Percentiles rank a stretch among this genome's conserved stretches.
Conservation (phyloP, 2,329 filamentous ascomycete genomes). For the Zarea fungicola region DNA sequence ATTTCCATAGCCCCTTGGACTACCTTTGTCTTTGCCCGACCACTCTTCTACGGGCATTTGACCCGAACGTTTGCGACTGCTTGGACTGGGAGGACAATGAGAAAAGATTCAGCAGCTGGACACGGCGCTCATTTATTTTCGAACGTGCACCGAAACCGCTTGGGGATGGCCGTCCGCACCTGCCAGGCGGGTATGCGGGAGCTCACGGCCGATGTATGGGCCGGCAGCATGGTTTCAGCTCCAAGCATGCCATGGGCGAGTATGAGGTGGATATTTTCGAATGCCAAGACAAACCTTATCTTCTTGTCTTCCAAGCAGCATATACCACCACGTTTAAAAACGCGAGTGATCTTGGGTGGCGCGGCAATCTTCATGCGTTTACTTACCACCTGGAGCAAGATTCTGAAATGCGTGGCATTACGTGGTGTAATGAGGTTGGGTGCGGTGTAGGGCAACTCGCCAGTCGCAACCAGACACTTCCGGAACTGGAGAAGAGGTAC, state of each 20-base stretch:
- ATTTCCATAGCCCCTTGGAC: background rate
- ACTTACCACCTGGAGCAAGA: background rate
- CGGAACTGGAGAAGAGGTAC: background rate
- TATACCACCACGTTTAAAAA: background rate
- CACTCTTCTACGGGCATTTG: constrained; percentile 13
- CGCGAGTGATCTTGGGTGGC: background rate
- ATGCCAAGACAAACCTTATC: background rate
- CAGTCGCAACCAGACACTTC: background rate
- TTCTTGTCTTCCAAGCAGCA: background rate
- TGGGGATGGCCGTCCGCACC: background rate
- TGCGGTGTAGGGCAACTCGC: background rate
- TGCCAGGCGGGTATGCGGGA: background rate
- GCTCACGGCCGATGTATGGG: background rate
- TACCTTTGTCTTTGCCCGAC: background rate
- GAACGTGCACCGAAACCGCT: too few species aligned
- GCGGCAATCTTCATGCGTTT: background rate
- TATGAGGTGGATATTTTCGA: background rate
- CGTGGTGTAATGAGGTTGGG: constrained; percentile 5
- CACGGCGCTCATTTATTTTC: background rate
- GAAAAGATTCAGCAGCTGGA: too few species aligned
- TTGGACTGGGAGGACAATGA: constrained; percentile 12
- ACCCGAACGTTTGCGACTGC: constrained; percentile 12
- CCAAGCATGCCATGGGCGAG: background rate
- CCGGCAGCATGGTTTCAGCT: background rate
- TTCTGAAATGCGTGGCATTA: constrained; percentile 7